These are phyloP conservation scores for Oryza longistaminata DNA, from an alignment of 176 grass and related monocot species.

Conservation along the genomic window DNA sequence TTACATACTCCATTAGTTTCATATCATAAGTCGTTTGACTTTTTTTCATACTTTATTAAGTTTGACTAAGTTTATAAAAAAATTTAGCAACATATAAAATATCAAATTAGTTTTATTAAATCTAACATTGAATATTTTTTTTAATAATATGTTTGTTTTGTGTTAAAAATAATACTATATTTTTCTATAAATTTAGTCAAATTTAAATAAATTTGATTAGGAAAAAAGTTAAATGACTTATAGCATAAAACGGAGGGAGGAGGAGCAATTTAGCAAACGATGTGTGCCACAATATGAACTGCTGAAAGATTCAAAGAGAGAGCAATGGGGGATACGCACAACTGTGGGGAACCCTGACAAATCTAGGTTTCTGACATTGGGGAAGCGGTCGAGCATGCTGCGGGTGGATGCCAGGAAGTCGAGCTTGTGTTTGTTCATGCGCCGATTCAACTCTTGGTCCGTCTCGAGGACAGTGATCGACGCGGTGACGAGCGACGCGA, in stretches of 20 bases:
- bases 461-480: background rate
- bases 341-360: background rate
- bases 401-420: background rate
- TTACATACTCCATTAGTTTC: background rate
- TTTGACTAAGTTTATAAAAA: too few species aligned
- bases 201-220: too few species aligned
- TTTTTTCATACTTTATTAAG: too few species aligned
- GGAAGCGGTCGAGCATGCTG: background rate
- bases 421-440: background rate
- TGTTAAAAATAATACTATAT: too few species aligned
- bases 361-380: background rate
- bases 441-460: background rate
- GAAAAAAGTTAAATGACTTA: too few species aligned
- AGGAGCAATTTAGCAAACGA: background rate
- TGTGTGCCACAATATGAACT: background rate
- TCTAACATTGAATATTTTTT: too few species aligned
- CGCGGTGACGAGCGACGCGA: background rate
- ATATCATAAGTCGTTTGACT: too few species aligned
- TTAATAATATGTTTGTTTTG: too few species aligned
- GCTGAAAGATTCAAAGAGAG: background rate
- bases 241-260: too few species aligned
- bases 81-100: too few species aligned
- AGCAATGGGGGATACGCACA: background rate
- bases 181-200: too few species aligned
- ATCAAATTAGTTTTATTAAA: too few species aligned